Base-by-base conservation (phyloP, 2,329 filamentous ascomycete species). In the Harringtonia lauricola region DNA sequence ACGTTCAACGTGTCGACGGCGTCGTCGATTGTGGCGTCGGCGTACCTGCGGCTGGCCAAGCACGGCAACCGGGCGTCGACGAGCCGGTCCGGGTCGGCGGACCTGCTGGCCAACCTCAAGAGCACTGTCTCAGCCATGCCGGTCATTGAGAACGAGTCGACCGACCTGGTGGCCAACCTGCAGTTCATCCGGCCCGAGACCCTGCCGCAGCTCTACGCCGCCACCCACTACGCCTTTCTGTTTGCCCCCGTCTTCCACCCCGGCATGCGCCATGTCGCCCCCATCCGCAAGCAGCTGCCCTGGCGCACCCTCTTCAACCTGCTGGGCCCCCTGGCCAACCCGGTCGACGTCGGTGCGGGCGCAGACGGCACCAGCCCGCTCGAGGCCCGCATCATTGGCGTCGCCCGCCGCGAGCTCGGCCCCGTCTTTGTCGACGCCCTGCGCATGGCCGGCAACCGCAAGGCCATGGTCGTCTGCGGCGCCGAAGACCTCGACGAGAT, bases 1-100 rank as follows among this genome's bases (percentile, higher is more conserved):
- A 98, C 92, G 29, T 98, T 95, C 78, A 98, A 98, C 63, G 90
- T 98, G 60, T 92, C 84, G 54, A 98, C 92, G 5, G 95, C 92
- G 8, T 79, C 92, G 3, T 95, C 88, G 17, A 95, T 98, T 57
- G 51, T 98, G 39, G 87, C 86, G 38, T 94, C 88, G 7, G 80
- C 88, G 5, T 70, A 94, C 24, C 75, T 98, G 30, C 73, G 94
- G 55, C 74, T 95, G 45, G 86, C 85, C 52, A 98, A 98, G 67
- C 92, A 98, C 65, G 92, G 92, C 51, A 98, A 98, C 70, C 82
- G 84, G 52, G 89, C 92, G 35, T 92, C 88, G 43, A 96, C 92
- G 3, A 95, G 89, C 43, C 89, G 92, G 58, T 96, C 90, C 3
- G 92, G 92, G 42, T 95, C 89, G 36, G 92, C 92, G 44, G 92